These are phyloP conservation scores for Ochromonas danica DNA, from an alignment of 108 stramenopile species.

Conservation along the genomic window DNA sequence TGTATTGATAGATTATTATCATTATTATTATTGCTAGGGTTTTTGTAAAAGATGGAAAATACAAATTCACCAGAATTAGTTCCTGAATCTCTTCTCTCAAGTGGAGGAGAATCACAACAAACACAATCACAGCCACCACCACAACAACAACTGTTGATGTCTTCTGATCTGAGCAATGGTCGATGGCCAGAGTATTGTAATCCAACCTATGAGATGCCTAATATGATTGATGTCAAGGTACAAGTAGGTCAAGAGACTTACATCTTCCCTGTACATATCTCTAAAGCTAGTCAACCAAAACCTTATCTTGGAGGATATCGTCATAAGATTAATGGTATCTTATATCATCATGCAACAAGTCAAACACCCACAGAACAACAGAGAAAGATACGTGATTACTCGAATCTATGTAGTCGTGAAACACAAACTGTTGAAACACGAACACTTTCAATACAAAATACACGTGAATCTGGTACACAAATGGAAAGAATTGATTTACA, in stretches of 20 bases:
- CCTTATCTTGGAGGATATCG: constrained; percentile 61
- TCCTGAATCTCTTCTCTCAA: not conserved
- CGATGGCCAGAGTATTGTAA: constrained; percentile 52
- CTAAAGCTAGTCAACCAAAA: constrained; percentile 42
- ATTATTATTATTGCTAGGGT: no score
- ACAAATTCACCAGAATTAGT: not conserved
- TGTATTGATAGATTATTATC: no score
- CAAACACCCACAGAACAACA: constrained; percentile 46
- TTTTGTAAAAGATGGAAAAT: not conserved
- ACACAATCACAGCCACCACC: no score
- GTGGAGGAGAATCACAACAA: no score
- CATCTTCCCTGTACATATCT: constrained; percentile 34
- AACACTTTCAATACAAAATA: constrained; percentile 47
- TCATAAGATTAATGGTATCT: constrained; percentile 49
- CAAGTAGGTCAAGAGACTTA: constrained; percentile 29
- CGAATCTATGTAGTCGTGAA: constrained; percentile 48
- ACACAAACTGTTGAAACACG: constrained; percentile 54
- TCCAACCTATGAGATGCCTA: constrained; percentile 47
- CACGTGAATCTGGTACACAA: constrained; percentile 60
- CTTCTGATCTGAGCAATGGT: no score
- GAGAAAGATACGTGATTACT: constrained; percentile 29
- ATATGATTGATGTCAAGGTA: constrained; percentile 37
- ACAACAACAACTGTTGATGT: not conserved
- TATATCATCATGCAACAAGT: constrained; percentile 60
- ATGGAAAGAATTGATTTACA: constrained; percentile 55